Evolutionary conservation across 2,329 filamentous ascomycete species (phyloP).

Genomic region (Elsinoe necatrix): DNA sequence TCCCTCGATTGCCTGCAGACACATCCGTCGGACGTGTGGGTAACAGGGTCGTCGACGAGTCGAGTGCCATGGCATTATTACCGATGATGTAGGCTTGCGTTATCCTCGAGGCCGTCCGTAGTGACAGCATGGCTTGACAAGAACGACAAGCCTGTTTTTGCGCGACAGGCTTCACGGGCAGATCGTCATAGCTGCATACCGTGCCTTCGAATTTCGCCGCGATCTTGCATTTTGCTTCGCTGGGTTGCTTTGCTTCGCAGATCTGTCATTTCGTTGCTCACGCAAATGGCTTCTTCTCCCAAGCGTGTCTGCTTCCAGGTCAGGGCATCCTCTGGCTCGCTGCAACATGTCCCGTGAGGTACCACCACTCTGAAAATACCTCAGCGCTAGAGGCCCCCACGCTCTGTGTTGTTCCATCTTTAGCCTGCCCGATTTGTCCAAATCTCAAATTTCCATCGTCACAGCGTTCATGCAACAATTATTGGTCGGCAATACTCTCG

Average conservation of each 20-base stretch:
- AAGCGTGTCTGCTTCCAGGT: not conserved
- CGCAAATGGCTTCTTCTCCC: not conserved
- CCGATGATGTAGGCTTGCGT: slow-evolving; percentile 10
- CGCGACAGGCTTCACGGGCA: slow-evolving; percentile 4
- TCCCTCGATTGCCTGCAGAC: not conserved
- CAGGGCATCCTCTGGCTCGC: not conserved
- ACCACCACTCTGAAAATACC: slow-evolving; percentile 8
- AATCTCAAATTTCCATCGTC: not conserved
- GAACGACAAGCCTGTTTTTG: not conserved
- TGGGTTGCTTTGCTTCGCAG: not conserved
- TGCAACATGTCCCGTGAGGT: not conserved
- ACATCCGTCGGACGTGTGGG: not conserved
- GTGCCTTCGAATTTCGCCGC: slow-evolving; percentile 7
- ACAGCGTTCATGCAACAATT: not conserved
- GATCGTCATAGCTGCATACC: slow-evolving; percentile 12
- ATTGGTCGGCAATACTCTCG: slow-evolving; percentile 5
- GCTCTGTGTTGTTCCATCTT: slow-evolving; percentile 10
- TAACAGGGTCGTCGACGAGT: slow-evolving; percentile 7
- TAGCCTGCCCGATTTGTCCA: slow-evolving; percentile 5
- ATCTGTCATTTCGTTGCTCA: not conserved
- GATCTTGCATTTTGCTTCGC: slow-evolving; percentile 3
- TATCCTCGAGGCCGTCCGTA: slow-evolving; percentile 3
- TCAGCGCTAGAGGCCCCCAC: slow-evolving; percentile 12
- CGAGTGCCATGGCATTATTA: not conserved
- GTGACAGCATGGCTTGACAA: slow-evolving; percentile 10